Base-by-base conservation (phyloP, 108 stramenopile genomes). In the Licmophora abbreviata region DNA sequence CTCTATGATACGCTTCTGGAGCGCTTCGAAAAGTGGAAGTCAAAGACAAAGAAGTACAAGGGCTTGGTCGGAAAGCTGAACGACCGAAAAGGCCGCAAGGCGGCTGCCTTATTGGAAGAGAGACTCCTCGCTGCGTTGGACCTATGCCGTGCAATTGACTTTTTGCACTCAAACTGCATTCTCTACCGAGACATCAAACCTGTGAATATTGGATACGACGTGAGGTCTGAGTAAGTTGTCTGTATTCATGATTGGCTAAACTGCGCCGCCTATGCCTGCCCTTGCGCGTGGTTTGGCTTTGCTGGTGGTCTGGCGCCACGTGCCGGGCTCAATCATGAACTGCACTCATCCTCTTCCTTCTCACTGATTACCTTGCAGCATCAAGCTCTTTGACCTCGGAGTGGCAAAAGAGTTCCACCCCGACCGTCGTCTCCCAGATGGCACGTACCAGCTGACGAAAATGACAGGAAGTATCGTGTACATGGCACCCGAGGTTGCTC, bases 381-480 rank as follows among this genome's bases (percentile, higher is more conserved):
- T n/a, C 32, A 81, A 76, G 40, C 51, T 77, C 6, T 81, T 74
- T 47, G 79, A 81, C 69, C 66, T 77, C 43, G 79, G 79, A 5
- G 79, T 89, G 46, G 88, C 85, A 10, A 68, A 64, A 36, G 79
- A 80, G 48, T 38, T 74, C 21, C 29, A 79, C 24, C 41, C 26
- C 22, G 17, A 34, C 0, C 57, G 58, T 1, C 44, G 56, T 35
- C 30, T 69, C n/a, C 61, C 48, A 0, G 77, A 79, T 58, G 68
- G 66, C 10, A 74, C 71, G 25, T 89, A 74, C 57, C 49, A 68
- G 8, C 71, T 82, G 73, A 69, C 69, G 0, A 76, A 74, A 26
- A 74, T 74, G 24, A 70, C 74, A 6, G 79, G 79, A 36, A 56
- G 59, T 26, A 51, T 52, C 18, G 34, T 68, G 5, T 92, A 69